Conservation (phyloP, 2,329 filamentous ascomycete species). For the Fusarium chaquense region DNA sequence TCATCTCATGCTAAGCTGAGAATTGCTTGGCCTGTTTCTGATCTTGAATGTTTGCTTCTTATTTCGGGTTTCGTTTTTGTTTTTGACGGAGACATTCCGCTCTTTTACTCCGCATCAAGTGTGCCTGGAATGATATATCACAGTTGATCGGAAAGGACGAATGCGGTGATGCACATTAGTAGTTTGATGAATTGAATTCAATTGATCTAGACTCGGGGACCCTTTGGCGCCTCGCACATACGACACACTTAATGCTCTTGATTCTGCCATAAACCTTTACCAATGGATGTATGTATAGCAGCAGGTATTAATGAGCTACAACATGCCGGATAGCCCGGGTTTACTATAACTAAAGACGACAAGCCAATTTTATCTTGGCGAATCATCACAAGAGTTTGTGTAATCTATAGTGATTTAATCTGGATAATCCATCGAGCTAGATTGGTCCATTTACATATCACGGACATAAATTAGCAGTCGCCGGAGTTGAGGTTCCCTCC, state of each 20-base stretch:
- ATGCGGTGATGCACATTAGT: background rate
- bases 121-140: background rate
- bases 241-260: no score
- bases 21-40: background rate
- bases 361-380: no score
- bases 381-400: background rate
- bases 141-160: background rate
- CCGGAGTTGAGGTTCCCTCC: slow-evolving; percentile 9
- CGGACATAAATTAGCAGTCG: background rate
- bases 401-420: no score
- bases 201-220: no score
- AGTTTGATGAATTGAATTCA: background rate
- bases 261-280: background rate
- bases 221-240: background rate
- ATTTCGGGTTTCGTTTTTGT: background rate
- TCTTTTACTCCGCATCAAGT: slow-evolving; percentile 20
- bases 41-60: slow-evolving; percentile 7
- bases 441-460: no score
- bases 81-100: slow-evolving; percentile 23
- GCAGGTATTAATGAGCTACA: background rate
- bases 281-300: background rate
- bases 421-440: background rate
- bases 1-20: slow-evolving; percentile 13
- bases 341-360: background rate
- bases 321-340: background rate